These are phyloP conservation scores for Yarrowia galli DNA, from an alignment of 1,139 yeast genomes.

Conservation along the genomic window DNA sequence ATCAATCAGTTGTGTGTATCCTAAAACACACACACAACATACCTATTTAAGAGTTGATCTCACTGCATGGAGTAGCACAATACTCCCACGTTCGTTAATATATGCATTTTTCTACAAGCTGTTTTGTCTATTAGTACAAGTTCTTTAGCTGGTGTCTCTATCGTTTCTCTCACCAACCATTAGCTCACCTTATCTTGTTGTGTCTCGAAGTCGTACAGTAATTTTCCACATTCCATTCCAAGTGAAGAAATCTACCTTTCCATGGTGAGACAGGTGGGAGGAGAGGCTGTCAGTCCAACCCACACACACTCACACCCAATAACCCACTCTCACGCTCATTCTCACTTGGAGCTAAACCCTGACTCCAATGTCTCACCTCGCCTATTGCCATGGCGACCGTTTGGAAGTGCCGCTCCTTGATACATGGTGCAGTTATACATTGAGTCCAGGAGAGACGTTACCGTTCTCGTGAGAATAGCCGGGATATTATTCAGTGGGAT, in stretches of 20 bases:
- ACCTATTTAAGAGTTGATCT: slow-evolving; percentile 37
- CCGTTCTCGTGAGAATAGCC: not conserved
- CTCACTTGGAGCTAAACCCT: not conserved
- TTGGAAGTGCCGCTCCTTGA: not conserved
- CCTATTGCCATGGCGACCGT: slow-evolving; percentile 1
- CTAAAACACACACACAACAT: not conserved
- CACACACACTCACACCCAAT: not conserved
- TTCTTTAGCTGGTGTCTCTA: no score
- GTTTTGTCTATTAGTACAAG: no score
- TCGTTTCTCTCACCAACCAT: not conserved
- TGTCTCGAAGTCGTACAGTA: not conserved
- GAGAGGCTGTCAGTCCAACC: not conserved
- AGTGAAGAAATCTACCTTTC: not conserved
- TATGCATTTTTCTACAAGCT: slow-evolving; percentile 25
- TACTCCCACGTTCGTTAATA: slow-evolving; percentile 37
- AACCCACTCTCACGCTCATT: not conserved
- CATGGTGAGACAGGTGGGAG: slow-evolving; percentile 5
- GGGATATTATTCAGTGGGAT: not conserved
- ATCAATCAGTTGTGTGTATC: not conserved
- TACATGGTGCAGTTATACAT: not conserved
- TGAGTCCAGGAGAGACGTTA: not conserved
- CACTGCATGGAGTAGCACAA: slow-evolving; percentile 34
- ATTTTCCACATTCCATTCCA: not conserved
- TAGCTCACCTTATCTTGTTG: not conserved
- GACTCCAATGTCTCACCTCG: slow-evolving; percentile 13